Conservation (phyloP, 2,329 filamentous ascomycete species). For the Ilyonectria destructans region DNA sequence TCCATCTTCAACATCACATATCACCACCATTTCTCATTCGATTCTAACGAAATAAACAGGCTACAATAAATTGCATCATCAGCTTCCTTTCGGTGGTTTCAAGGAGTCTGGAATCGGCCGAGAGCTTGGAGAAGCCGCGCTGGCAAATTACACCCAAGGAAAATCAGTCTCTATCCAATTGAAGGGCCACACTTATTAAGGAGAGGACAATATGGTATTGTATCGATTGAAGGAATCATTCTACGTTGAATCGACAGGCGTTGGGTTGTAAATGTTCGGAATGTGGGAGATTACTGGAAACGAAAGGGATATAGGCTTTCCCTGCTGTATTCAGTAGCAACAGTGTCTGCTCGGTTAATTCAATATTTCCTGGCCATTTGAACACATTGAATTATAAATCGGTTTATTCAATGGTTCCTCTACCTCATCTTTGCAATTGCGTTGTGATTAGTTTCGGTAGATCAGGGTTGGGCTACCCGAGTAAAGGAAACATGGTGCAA, state of each 20-base stretch:
- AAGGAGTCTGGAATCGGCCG: slow-evolving; percentile 86
- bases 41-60: slow-evolving; percentile 49
- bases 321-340: no score
- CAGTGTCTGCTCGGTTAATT: no score
- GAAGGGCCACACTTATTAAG: slow-evolving; percentile 14
- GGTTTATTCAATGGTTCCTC: no score
- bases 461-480: no score
- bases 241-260: background rate
- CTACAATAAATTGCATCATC: slow-evolving; percentile 82
- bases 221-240: no score
- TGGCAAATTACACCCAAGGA: slow-evolving; percentile 78
- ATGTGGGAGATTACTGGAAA: background rate
- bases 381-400: no score
- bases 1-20: no score
- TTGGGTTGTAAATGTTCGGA: slow-evolving; percentile 23
- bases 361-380: no score
- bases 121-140: slow-evolving; percentile 79
- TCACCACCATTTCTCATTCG: slow-evolving; percentile 33
- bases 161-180: slow-evolving; percentile 75
- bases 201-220: background rate
- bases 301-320: no score
- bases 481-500: no score
- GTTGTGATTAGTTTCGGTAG: no score
- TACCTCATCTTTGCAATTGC: no score
- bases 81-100: slow-evolving; percentile 80